These are phyloP conservation scores for Boletus hoseneyae DNA, from an alignment of 1,284 basidiomycete genomes.

Conservation along the genomic window DNA sequence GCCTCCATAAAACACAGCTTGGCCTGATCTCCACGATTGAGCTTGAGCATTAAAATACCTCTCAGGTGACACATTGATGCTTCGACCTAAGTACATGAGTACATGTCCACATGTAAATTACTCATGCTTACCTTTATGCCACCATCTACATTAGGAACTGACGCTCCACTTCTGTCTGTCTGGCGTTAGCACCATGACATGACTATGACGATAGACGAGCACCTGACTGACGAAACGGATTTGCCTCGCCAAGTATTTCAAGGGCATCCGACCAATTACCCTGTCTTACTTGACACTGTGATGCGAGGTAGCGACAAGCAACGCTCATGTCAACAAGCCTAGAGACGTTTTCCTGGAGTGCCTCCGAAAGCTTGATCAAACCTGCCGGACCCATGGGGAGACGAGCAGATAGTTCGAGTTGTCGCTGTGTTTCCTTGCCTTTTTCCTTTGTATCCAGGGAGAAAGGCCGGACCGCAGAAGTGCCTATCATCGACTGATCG, in stretches of 20 bases:
- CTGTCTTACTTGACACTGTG: slow-evolving; percentile 89
- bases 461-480: slow-evolving; percentile 26
- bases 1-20: slow-evolving; percentile 96
- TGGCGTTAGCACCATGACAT: slow-evolving; percentile 4
- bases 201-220: neutral
- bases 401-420: slow-evolving; percentile 43
- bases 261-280: slow-evolving; percentile 93
- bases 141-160: slow-evolving; percentile 74
- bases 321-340: slow-evolving; percentile 88
- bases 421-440: slow-evolving; percentile 49
- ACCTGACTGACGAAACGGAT: slow-evolving; percentile 79
- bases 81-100: slow-evolving; percentile 63
- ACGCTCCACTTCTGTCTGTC: slow-evolving; percentile 57
- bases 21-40: slow-evolving; percentile 86
- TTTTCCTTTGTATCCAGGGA: slow-evolving; percentile 50
- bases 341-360: slow-evolving; percentile 61
- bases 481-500: slow-evolving; percentile 24
- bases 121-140: slow-evolving; percentile 72
- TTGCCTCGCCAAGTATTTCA: slow-evolving; percentile 89
- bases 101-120: neutral
- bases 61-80: slow-evolving; percentile 94
- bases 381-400: slow-evolving; percentile 67
- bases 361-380: slow-evolving; percentile 60
- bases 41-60: slow-evolving; percentile 90
- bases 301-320: slow-evolving; percentile 90